Conservation (phyloP, 495 filamentous ascomycete genomes). For the Neurospora cerealis region DNA sequence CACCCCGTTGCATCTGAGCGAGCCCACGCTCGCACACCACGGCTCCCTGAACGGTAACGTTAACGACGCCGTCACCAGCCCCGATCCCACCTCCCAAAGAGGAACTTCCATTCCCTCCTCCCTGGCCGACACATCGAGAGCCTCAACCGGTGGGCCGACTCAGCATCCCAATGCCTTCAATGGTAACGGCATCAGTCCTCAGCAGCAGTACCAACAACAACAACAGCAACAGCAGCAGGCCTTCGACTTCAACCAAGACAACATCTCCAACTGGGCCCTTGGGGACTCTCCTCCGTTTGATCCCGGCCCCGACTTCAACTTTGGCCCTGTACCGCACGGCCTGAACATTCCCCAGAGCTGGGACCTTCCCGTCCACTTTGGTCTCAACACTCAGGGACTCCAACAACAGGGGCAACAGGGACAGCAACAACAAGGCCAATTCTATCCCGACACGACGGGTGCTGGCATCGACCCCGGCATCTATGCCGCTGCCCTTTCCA, state of each 20-base stretch:
- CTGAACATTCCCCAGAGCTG: conserved; percentile 12
- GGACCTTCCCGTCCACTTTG: conserved; percentile 19
- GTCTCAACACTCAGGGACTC: conserved; percentile 9
- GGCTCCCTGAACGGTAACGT: conserved; percentile 7
- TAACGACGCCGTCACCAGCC: conserved; percentile 7
- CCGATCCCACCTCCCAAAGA: conserved; percentile 8
- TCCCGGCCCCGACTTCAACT: conserved; percentile 12
- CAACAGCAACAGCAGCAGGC: conserved; percentile 17
- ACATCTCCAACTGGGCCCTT: conserved; percentile 29
- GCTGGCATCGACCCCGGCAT: conserved; percentile 6
- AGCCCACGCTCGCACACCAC: conserved; percentile 1
- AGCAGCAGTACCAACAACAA: conserved; percentile 19
- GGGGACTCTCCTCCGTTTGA: conserved; percentile 38
- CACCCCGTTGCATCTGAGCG: conserved; percentile 3
- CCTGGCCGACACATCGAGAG: not conserved
- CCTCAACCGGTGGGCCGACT: conserved; percentile 12
- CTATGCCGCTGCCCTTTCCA: conserved; percentile 2
- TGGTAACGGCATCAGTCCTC: conserved; percentile 20
- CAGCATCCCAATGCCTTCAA: conserved; percentile 11
- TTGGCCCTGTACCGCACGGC: conserved; percentile 2
- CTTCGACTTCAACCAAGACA: conserved; percentile 20
- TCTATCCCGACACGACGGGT: conserved; percentile 11
- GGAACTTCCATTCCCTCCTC: conserved; percentile 5
- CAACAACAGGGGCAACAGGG: conserved; percentile 24
- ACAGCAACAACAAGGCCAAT: conserved; percentile 15